Evolutionary conservation across 75 land plant genomes (phyloP).

Genomic region (Pseudotsuga menziesii): DNA sequence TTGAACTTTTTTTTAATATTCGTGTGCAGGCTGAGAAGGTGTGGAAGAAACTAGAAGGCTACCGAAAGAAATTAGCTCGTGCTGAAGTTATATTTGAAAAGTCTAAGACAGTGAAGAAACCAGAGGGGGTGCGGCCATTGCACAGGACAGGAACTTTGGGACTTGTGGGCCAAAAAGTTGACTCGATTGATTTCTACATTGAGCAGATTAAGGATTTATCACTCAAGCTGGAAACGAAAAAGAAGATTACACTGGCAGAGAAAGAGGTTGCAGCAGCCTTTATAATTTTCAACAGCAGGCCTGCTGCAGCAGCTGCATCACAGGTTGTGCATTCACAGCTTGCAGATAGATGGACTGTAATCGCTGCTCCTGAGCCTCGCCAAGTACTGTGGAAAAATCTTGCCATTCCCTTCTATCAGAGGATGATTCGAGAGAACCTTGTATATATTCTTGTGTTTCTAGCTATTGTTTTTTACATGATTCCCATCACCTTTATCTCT

Average conservation of each 20-base stretch:
- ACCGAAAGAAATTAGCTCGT: slow-evolving; percentile 62
- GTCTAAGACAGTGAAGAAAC: slow-evolving; percentile 38
- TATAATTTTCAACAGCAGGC: slow-evolving; percentile 64
- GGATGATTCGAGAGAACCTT: slow-evolving; percentile 42
- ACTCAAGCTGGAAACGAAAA: slow-evolving; percentile 50
- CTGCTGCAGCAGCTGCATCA: slow-evolving; percentile 68
- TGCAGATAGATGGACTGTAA: slow-evolving; percentile 66
- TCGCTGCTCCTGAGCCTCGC: slow-evolving; percentile 84
- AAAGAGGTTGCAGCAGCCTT: slow-evolving; percentile 64
- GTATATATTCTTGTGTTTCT: slow-evolving; percentile 63
- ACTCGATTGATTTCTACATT: slow-evolving; percentile 60
- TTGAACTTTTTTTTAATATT: neutral
- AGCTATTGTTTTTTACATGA: slow-evolving; percentile 83
- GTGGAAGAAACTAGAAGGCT: slow-evolving; percentile 55
- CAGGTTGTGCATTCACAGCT: slow-evolving; percentile 66
- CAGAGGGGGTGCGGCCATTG: slow-evolving; percentile 61
- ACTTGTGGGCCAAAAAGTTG: slow-evolving; percentile 66
- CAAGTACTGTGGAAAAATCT: slow-evolving; percentile 71
- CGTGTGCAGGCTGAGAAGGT: slow-evolving; percentile 49
- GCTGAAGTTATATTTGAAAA: slow-evolving; percentile 59
- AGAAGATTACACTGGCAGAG: slow-evolving; percentile 42
- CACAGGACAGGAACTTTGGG: slow-evolving; percentile 70
- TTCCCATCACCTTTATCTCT: slow-evolving; percentile 74
- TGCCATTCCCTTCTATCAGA: slow-evolving; percentile 29
- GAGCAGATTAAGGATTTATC: slow-evolving; percentile 55